phyloP scores from a whole-genome alignment of 2,329 filamentous ascomycete genomes.

The Trichoderma atroviride region DNA sequence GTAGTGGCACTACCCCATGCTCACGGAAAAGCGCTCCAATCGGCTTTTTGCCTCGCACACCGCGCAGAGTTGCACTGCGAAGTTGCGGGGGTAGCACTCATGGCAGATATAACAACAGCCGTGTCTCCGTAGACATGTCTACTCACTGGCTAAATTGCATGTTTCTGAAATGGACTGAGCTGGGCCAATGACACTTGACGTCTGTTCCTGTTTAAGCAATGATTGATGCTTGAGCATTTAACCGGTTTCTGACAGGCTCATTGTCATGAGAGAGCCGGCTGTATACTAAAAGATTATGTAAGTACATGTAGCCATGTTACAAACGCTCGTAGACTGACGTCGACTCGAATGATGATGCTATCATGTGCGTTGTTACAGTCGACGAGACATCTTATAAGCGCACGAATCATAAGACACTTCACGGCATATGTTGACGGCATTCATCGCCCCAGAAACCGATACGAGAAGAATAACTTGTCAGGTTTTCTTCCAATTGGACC shows the following conservation, averaged over 20 bases:
- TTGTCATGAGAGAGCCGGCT: background rate
- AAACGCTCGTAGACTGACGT: too few species aligned
- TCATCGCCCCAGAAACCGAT: too few species aligned
- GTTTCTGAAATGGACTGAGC: background rate
- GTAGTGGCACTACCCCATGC: background rate
- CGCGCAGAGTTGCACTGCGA: background rate
- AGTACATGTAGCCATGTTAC: background rate
- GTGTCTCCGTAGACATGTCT: background rate
- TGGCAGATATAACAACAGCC: background rate
- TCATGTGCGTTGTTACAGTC: background rate
- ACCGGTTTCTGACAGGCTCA: background rate
- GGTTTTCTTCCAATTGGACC: too few species aligned
- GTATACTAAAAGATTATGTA: background rate
- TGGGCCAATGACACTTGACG: background rate
- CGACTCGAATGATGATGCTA: background rate
- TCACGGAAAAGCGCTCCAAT: constrained; percentile 3
- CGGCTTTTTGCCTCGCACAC: background rate
- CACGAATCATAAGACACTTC: too few species aligned
- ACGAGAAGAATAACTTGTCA: too few species aligned
- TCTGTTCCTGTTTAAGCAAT: background rate
- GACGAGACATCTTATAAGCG: too few species aligned
- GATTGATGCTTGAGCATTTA: background rate
- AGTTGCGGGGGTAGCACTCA: background rate
- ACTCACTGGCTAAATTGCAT: background rate
- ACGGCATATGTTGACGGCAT: too few species aligned